Conservation (phyloP, 2,329 filamentous ascomycete genomes). For the Rhinocladiella mackenziei region DNA sequence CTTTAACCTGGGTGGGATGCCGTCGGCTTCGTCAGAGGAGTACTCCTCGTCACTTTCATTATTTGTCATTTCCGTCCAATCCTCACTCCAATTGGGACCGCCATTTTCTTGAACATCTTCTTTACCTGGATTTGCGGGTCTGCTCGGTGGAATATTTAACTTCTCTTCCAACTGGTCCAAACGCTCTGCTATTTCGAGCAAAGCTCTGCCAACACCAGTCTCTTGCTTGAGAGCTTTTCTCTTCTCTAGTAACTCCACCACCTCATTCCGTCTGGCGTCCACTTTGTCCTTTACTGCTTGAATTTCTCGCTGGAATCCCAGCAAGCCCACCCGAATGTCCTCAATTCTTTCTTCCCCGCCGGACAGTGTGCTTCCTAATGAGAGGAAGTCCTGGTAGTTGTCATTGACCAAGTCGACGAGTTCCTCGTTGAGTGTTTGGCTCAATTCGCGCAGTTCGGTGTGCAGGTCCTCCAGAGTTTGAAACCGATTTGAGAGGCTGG, state of each 20-base stretch:
- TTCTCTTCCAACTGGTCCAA: constrained; percentile 61
- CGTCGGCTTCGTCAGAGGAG: constrained; percentile 35
- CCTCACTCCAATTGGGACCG: constrained; percentile 37
- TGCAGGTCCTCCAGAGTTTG: constrained; percentile 94
- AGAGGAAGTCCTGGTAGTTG: constrained; percentile 89
- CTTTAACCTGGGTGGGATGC: constrained; percentile 31
- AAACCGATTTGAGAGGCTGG: constrained; percentile 76
- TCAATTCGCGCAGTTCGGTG: constrained; percentile 75
- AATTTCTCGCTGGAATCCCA: constrained; percentile 81
- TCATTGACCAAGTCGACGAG: constrained; percentile 90
- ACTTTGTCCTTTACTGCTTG: constrained; percentile 68
- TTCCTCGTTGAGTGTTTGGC: constrained; percentile 74
- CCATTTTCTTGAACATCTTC: constrained; percentile 22
- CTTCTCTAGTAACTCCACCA: constrained; percentile 61
- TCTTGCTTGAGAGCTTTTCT: constrained; percentile 47
- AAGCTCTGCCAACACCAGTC: constrained; percentile 57
- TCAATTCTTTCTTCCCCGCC: constrained; percentile 91
- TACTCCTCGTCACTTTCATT: constrained; percentile 36
- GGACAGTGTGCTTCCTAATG: constrained; percentile 71
- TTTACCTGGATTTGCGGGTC: constrained; percentile 24
- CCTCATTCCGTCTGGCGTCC: constrained; percentile 58
- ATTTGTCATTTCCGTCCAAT: constrained; percentile 34
- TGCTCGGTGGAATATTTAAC: constrained; percentile 60
- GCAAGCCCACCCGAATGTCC: constrained; percentile 77
- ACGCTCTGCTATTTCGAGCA: constrained; percentile 46